phyloP scores from a whole-genome alignment of 371 early-diverging fungal genomes.

The Mucor indicus region DNA sequence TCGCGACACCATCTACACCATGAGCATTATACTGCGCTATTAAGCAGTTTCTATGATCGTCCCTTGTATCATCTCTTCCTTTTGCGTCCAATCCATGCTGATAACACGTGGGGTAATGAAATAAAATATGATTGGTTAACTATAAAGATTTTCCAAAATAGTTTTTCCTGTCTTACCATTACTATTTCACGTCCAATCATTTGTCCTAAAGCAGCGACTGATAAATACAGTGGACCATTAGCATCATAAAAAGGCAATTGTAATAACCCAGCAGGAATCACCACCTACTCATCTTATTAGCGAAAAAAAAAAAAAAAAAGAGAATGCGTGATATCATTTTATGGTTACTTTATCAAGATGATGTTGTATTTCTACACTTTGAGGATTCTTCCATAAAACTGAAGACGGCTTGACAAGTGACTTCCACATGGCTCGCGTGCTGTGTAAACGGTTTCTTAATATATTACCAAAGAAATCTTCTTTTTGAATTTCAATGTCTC shows the following conservation, averaged over 20 bases:
- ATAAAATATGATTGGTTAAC: too few relatives aligned
- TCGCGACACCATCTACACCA: conserved; percentile 57
- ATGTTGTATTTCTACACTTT: too few relatives aligned
- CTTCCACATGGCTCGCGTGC: conserved; percentile 17
- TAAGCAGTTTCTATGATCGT: conserved; percentile 57
- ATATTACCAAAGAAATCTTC: conserved; percentile 49
- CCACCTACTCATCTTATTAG: too few relatives aligned
- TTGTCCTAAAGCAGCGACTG: conserved; percentile 54
- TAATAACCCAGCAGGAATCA: conserved; percentile 53
- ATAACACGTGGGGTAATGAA: too few relatives aligned
- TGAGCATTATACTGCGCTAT: conserved; percentile 39
- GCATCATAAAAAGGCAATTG: conserved; percentile 49
- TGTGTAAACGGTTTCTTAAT: conserved; percentile 28
- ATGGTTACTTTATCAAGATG: too few relatives aligned
- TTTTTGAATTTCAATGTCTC: conserved; percentile 25
- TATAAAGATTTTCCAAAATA: too few relatives aligned
- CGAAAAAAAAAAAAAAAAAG: too few relatives aligned
- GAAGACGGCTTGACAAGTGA: too few relatives aligned
- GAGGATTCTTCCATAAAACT: too few relatives aligned
- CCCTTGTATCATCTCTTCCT: conserved; percentile 62
- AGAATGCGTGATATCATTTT: too few relatives aligned
- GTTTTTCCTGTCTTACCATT: conserved; percentile 45
- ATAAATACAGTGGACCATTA: conserved; percentile 47
- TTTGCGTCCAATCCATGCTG: conserved; percentile 56
- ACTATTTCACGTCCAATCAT: conserved; percentile 62